Evolutionary conservation across 345 rosid genomes (phyloP).

Genomic region (Rhizophora mangle): DNA sequence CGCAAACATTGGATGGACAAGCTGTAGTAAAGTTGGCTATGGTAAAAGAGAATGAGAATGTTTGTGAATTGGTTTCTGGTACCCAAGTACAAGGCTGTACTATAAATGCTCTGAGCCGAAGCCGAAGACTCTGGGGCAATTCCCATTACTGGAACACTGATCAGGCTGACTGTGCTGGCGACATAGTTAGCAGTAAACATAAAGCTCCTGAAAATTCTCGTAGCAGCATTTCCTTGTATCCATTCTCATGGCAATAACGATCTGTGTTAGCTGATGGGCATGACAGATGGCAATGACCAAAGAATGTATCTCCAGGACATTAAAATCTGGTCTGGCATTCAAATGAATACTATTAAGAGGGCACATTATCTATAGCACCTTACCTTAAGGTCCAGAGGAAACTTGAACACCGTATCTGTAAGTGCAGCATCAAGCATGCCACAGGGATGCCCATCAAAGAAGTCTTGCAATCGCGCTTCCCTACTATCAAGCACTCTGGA

Average conservation of each 20-base stretch:
- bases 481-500: conserved; percentile 44
- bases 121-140: conserved; percentile 40
- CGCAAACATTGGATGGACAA: not conserved
- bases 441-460: conserved; percentile 51
- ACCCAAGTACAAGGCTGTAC: conserved; percentile 47
- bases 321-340: not conserved
- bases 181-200: conserved; percentile 55
- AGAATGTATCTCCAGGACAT: too few relatives aligned
- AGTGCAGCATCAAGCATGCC: conserved; percentile 65
- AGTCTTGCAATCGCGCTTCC: conserved; percentile 58
- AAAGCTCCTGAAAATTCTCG: conserved; percentile 50
- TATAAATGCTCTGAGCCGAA: conserved; percentile 39
- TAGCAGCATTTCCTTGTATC: conserved; percentile 45
- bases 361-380: conserved; percentile 22
- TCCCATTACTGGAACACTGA: conserved; percentile 67
- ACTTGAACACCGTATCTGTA: conserved; percentile 44
- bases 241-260: conserved; percentile 40
- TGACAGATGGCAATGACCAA: not conserved
- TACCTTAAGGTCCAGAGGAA: conserved; percentile 54
- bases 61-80: conserved; percentile 61
- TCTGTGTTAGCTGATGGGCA: not conserved
- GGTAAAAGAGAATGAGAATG: conserved; percentile 12
- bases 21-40: not conserved
- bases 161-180: conserved; percentile 55
- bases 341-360: not conserved